phyloP scores from a whole-genome alignment of 1,284 basidiomycete species.

The Ceratobasidium theobromae region DNA sequence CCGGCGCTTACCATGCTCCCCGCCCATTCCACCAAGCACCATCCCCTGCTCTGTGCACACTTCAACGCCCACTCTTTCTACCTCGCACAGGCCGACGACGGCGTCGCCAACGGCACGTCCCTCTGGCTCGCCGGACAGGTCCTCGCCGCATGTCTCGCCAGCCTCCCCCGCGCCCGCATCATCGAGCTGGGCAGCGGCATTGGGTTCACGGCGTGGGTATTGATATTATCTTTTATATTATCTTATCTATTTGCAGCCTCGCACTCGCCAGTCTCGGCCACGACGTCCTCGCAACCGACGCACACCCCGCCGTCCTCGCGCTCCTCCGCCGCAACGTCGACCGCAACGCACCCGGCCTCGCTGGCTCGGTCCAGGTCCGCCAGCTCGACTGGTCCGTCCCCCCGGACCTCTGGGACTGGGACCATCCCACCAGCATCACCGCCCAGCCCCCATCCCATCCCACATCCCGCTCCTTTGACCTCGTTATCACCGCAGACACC shows the following conservation, averaged over 20 bases:
- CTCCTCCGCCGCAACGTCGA: constrained; percentile 70
- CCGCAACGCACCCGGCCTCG: constrained; percentile 47
- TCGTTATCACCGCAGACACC: constrained; percentile 84
- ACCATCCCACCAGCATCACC: constrained; percentile 44
- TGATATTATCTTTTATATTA: constrained; percentile 8
- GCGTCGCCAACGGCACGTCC: constrained; percentile 76
- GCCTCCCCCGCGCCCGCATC: constrained; percentile 44
- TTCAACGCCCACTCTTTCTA: constrained; percentile 50
- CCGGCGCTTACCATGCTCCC: constrained; percentile 43
- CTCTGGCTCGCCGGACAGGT: constrained; percentile 85
- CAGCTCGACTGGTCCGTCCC: constrained; percentile 65
- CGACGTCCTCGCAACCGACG: constrained; percentile 79
- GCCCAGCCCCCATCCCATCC: neutral
- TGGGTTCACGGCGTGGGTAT: constrained; percentile 71
- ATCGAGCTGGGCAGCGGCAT: constrained; percentile 84
- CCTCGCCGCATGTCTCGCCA: constrained; percentile 63
- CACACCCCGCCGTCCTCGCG: constrained; percentile 62
- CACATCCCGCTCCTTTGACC: constrained; percentile 63
- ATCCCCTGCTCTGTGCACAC: constrained; percentile 53
- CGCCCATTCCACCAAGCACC: constrained; percentile 69
- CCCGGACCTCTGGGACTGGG: constrained; percentile 59
- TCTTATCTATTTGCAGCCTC: constrained; percentile 50
- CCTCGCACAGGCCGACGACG: constrained; percentile 60
- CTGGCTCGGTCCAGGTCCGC: constrained; percentile 54
- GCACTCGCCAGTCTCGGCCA: constrained; percentile 70